A percentile compares a stretch with the other conserved stretches of the same genome.
phyloP scores from a whole-genome alignment of 1,284 basidiomycete genomes.

The Cutaneotrichosporon sp. region DNA sequence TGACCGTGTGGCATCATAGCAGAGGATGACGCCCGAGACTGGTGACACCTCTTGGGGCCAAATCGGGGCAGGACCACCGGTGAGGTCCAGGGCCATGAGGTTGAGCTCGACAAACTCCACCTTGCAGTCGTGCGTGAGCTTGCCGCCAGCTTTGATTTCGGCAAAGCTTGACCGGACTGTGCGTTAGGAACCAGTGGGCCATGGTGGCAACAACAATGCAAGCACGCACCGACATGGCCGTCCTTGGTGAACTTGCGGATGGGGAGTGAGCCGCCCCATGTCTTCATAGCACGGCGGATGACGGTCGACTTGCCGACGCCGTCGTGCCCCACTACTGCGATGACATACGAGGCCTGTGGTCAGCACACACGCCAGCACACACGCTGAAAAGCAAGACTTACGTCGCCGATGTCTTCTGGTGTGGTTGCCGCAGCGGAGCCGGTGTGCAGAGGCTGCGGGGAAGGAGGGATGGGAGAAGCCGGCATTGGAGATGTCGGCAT shows the following conservation, averaged over 20 bases:
- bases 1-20: constrained; percentile 47
- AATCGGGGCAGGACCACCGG: constrained; percentile 13
- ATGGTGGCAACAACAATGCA: neutral
- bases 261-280: constrained; percentile 41
- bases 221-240: constrained; percentile 27
- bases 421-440: neutral
- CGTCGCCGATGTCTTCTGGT: neutral
- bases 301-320: constrained; percentile 50
- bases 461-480: neutral
- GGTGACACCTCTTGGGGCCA: constrained; percentile 38
- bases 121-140: constrained; percentile 32
- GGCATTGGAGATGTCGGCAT: neutral
- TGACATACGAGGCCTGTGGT: constrained; percentile 31
- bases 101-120: constrained; percentile 51
- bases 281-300: constrained; percentile 42
- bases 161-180: constrained; percentile 42
- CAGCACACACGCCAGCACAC: neutral
- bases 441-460: neutral
- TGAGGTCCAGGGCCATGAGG: constrained; percentile 30
- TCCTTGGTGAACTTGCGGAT: constrained; percentile 21
- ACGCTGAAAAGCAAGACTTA: neutral
- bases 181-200: constrained; percentile 10
- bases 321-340: constrained; percentile 48
- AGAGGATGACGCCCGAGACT: constrained; percentile 47
- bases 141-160: constrained; percentile 42